Percentiles rank a stretch among this genome's conserved stretches.
These are phyloP conservation scores for Cyberlindnera xishuangbannaensis DNA, from an alignment of 805 yeast species.

Conservation along the genomic window DNA sequence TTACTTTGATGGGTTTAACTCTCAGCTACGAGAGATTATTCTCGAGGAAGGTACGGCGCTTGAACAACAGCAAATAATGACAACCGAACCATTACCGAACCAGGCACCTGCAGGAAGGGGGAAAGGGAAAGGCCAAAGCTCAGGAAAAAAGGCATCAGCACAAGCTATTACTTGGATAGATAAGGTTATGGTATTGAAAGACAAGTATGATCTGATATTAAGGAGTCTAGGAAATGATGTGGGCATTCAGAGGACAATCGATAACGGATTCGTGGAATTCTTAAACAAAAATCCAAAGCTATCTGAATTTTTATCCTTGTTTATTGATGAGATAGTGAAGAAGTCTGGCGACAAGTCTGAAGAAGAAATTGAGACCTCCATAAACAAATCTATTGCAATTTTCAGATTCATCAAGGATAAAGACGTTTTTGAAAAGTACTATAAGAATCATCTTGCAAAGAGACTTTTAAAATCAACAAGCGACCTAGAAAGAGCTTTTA, in stretches of 20 bases:
- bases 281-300: conserved; percentile 44
- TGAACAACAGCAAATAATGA: conserved; percentile 10
- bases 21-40: conserved; percentile 42
- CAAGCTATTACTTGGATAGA: conserved; percentile 66
- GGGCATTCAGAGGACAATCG: conserved; percentile 47
- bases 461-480: conserved; percentile 51
- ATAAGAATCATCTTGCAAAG: conserved; percentile 82
- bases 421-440: conserved; percentile 79
- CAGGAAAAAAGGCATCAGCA: conserved; percentile 30
- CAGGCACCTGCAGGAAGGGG: not conserved
- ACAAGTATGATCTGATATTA: conserved; percentile 44
- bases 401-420: conserved; percentile 72
- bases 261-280: conserved; percentile 55
- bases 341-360: conserved; percentile 42
- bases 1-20: conserved; percentile 43
- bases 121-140: conserved; percentile 9
- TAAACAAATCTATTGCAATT: conserved; percentile 53
- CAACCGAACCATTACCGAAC: too few species aligned
- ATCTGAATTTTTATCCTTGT: conserved; percentile 52
- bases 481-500: conserved; percentile 66
- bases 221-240: conserved; percentile 40
- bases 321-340: conserved; percentile 51
- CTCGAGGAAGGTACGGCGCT: conserved; percentile 36
- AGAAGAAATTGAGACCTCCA: conserved; percentile 37
- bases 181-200: conserved; percentile 45